Percentiles rank a stretch among this genome's conserved stretches.
phyloP scores from a whole-genome alignment of 2,329 filamentous ascomycete genomes.

The Ceratocystis harringtonii region DNA sequence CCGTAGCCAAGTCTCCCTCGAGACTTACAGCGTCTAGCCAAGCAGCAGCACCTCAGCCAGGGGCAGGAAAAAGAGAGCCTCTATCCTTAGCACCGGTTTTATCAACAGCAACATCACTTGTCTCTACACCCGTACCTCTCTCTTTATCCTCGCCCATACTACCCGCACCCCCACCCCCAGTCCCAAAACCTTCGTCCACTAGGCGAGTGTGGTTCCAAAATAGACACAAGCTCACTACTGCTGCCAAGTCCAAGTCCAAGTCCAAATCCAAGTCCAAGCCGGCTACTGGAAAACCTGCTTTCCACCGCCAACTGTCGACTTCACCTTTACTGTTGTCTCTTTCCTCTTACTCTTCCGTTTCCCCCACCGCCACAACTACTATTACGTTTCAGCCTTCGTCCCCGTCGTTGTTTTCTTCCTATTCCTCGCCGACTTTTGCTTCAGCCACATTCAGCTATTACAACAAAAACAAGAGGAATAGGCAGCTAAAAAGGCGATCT shows the following conservation, averaged over 20 bases:
- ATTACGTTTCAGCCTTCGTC: conserved; percentile 3
- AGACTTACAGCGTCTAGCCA: neutral
- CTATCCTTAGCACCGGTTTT: neutral
- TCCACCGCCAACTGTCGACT: neutral
- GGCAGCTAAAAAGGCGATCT: neutral
- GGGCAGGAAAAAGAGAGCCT: neutral
- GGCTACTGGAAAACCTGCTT: neutral
- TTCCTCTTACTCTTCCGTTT: conserved; percentile 4
- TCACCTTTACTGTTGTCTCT: conserved; percentile 4
- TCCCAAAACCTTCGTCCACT: neutral
- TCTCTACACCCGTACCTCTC: neutral
- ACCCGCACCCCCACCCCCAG: neutral
- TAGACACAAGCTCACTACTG: neutral
- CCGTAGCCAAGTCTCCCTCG: neutral
- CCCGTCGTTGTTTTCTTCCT: conserved; percentile 7
- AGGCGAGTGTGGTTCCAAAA: conserved; percentile 7
- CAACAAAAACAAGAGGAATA: neutral
- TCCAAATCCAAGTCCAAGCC: neutral
- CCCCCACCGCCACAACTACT: conserved; percentile 7
- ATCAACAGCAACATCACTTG: neutral
- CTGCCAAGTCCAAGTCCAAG: too few relatives aligned
- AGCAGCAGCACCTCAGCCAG: neutral
- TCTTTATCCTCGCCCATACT: neutral
- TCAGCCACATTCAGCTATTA: conserved; percentile 4
- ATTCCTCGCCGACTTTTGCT: conserved; percentile 3